Evolutionary conservation across 2,329 filamentous ascomycete species (phyloP), one percentile per base, ranked within the genome.

Genomic region (Neobulgaria alba): DNA sequence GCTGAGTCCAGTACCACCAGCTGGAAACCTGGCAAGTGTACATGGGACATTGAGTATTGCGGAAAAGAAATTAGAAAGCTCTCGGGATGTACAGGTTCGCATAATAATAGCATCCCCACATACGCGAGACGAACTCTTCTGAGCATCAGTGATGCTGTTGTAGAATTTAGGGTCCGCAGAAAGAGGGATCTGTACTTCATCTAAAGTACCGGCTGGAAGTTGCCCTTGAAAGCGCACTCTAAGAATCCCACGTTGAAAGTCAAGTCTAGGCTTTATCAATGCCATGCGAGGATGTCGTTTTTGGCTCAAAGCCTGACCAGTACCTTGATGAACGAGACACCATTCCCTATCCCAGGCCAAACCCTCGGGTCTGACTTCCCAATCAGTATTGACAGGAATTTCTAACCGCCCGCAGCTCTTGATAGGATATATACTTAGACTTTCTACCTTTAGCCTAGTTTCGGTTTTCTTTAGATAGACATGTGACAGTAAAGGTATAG

Each of bases 341-440:
- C 92, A 98, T 66, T 96, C 90, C 46, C 92, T 75, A 60, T 98
- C 92, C 88, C 90, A 96, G 7, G 80, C 83, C 2, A 98, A 68
- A 0, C 92, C 92, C 64, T 95, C 88, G 5, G 74, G 69, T 41
- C 75, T 77, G 15, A 96, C 72, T 53, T 85, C 78, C 92, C 92
- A 98, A 10, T 69, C 57, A 5, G 65, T 66, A 2, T 67, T 72
- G 1, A 63, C 47, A 1, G 87, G 82, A 20, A 96, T 69, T 26
- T 67, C 67, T 59, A 83, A 94, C 1, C 85, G 85, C 12, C 79
- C 85, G 55, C 92, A 96, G 58, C 88, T 95, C 62, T 98, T 98
- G 57, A 98, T 89, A 0, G 92, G 92, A 56, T 88, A 98, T 1
- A 96, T 75, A 1, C 71, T 77, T 12, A 89, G 72, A 39, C 68